These are phyloP conservation scores for Paxillus rubicundulus DNA, from an alignment of 768 basidiomycete genomes.

Conservation along the genomic window DNA sequence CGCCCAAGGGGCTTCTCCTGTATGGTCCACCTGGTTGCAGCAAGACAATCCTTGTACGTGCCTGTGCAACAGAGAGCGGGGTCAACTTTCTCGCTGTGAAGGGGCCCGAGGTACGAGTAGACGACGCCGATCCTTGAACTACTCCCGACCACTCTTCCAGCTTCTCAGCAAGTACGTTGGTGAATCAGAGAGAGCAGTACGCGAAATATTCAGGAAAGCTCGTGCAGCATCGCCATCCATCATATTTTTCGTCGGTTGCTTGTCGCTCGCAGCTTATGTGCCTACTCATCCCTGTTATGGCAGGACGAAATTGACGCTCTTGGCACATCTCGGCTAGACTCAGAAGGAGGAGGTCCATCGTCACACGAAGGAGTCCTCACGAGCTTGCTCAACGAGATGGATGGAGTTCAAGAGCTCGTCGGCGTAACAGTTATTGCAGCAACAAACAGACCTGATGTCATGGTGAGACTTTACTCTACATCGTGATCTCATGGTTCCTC, in stretches of 20 bases:
- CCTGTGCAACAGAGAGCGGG: constrained; percentile 90
- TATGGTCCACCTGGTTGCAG: constrained; percentile 98
- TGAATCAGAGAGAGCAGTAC: constrained; percentile 92
- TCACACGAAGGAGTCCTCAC: constrained; percentile 89
- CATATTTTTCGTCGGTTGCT: constrained; percentile 80
- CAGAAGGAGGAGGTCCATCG: constrained; percentile 48
- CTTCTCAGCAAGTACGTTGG: constrained; percentile 96
- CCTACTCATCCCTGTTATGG: not conserved
- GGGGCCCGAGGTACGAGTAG: constrained; percentile 80
- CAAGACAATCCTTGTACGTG: constrained; percentile 90
- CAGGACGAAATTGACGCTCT: constrained; percentile 98
- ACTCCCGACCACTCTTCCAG: constrained; percentile 39
- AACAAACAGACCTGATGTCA: constrained; percentile 92
- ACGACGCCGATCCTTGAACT: not conserved
- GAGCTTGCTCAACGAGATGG: constrained; percentile 95
- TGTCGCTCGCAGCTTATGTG: not conserved
- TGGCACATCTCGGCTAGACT: constrained; percentile 68
- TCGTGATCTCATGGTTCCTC: not conserved
- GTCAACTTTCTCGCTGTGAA: constrained; percentile 97
- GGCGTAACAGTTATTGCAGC: constrained; percentile 97
- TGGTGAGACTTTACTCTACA: constrained; percentile 48
- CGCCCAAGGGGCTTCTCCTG: constrained; percentile 86
- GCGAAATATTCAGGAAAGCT: constrained; percentile 95
- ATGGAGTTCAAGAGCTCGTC: constrained; percentile 90
- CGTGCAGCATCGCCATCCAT: constrained; percentile 93